Evolutionary conservation across 768 basidiomycete species (phyloP).

Genomic region (Mrakia blollopis): DNA sequence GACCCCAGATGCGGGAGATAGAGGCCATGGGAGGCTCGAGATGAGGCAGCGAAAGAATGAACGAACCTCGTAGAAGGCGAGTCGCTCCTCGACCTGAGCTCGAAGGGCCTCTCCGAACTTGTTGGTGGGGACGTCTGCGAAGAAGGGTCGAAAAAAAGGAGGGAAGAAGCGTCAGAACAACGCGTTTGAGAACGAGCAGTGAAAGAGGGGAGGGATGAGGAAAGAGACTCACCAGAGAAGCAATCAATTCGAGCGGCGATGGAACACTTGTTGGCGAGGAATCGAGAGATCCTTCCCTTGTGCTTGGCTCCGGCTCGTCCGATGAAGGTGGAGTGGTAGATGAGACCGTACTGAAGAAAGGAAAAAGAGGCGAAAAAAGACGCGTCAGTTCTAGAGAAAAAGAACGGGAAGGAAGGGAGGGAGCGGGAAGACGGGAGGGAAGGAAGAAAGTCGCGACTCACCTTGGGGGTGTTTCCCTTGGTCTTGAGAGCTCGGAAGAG

Average conservation of each 20-base stretch:
- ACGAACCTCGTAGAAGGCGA: constrained; percentile 76
- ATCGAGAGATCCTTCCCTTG: constrained; percentile 99
- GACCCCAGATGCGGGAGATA: too few species aligned
- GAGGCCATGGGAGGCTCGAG: too few species aligned
- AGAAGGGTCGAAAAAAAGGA: not conserved
- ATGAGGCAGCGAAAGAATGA: not conserved
- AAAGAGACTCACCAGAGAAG: constrained; percentile 58
- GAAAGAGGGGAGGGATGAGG: not conserved
- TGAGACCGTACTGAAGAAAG: constrained; percentile 82
- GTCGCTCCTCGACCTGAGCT: constrained; percentile 89
- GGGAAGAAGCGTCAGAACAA: not conserved
- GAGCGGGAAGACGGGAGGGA: constrained; percentile 52
- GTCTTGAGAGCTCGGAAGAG: constrained; percentile 52
- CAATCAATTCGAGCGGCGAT: constrained; percentile 97
- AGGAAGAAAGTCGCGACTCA: not conserved
- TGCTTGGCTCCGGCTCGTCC: constrained; percentile 96
- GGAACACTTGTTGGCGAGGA: constrained; percentile 98
- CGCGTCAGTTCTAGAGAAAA: not conserved
- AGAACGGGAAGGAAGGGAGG: constrained; percentile 45
- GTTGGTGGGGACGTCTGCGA: constrained; percentile 59
- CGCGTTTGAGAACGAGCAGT: too few species aligned
- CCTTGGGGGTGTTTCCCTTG: constrained; percentile 57
- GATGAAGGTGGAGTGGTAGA: constrained; percentile 90
- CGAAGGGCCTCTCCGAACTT: constrained; percentile 94
- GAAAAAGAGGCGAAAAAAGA: not conserved